Percentiles rank a stretch among this genome's conserved stretches.
Conservation (phyloP, 352 stramenopile genomes). For the Phytopythium boreale region DNA sequence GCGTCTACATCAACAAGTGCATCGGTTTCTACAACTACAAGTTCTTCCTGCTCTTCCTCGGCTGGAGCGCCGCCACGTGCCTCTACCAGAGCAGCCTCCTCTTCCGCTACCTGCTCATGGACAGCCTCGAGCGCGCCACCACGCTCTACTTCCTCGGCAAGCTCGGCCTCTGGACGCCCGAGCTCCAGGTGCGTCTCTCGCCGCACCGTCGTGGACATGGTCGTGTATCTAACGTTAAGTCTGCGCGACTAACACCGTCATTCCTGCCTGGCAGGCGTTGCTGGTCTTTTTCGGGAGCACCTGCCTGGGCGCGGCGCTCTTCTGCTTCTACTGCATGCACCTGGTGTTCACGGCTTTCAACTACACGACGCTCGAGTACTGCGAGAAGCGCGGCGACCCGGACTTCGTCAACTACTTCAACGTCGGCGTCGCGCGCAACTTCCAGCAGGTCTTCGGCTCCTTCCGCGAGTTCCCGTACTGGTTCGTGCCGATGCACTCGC, state of each 20-base stretch:
- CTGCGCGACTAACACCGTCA: too few relatives aligned
- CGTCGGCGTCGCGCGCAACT: constrained; percentile 64
- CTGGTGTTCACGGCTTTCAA: constrained; percentile 67
- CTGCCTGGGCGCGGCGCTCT: constrained; percentile 60
- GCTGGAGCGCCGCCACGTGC: constrained; percentile 65
- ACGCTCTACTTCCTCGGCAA: constrained; percentile 60
- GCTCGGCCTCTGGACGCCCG: constrained; percentile 44
- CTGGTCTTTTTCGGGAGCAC: constrained; percentile 68
- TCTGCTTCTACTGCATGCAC: constrained; percentile 79
- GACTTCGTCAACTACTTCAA: constrained; percentile 83
- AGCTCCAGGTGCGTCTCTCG: constrained; percentile 46
- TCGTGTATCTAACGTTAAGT: neutral
- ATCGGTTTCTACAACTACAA: constrained; percentile 91
- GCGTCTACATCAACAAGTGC: constrained; percentile 90
- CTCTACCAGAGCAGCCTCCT: constrained; percentile 66
- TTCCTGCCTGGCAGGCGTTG: constrained; percentile 58
- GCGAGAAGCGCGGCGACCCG: constrained; percentile 76
- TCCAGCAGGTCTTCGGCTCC: constrained; percentile 76
- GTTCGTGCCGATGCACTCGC: constrained; percentile 67
- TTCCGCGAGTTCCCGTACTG: constrained; percentile 57
- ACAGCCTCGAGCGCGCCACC: constrained; percentile 47
- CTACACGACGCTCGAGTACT: constrained; percentile 86
- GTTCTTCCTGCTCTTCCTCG: constrained; percentile 85
- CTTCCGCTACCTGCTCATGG: constrained; percentile 56
- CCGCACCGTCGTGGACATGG: neutral